phyloP scores from a whole-genome alignment of 139 green algal species.

The Monoraphidium neglectum region DNA sequence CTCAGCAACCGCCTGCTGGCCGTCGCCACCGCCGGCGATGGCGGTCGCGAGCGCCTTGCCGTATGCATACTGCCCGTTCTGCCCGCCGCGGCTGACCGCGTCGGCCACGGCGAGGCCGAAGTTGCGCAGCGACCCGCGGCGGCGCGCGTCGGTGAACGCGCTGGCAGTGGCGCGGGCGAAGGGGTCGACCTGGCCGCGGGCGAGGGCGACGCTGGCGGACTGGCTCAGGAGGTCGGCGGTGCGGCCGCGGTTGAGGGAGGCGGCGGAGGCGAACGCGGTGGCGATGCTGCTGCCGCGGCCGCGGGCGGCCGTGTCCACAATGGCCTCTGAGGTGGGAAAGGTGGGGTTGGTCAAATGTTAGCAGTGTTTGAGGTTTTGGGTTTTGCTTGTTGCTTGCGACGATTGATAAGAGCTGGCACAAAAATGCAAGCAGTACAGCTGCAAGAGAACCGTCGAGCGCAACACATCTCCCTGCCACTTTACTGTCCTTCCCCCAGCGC shows the following conservation, averaged over 20 bases:
- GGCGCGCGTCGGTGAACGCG: conserved; percentile 9
- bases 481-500: too few relatives aligned
- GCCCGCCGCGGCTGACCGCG: conserved; percentile 11
- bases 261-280: background rate
- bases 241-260: background rate
- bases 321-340: too few relatives aligned
- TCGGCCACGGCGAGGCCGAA: conserved; percentile 13
- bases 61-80: background rate
- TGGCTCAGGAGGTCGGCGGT: conserved; percentile 1
- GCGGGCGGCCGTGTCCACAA: too few relatives aligned
- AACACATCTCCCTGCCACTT: too few relatives aligned
- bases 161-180: conserved; percentile 13
- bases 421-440: too few relatives aligned
- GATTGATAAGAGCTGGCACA: too few relatives aligned
- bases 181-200: background rate
- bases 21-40: conserved; percentile 16
- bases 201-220: conserved; percentile 12
- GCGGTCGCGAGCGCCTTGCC: conserved; percentile 21
- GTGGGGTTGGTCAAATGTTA: too few relatives aligned
- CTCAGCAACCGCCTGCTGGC: conserved; percentile 26
- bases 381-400: too few relatives aligned
- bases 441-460: too few relatives aligned
- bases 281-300: too few relatives aligned
- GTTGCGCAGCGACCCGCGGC: background rate
- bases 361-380: too few relatives aligned